Evolutionary conservation across 2,329 filamentous ascomycete species (phyloP).

Genomic region (Fusarium heterosporum): DNA sequence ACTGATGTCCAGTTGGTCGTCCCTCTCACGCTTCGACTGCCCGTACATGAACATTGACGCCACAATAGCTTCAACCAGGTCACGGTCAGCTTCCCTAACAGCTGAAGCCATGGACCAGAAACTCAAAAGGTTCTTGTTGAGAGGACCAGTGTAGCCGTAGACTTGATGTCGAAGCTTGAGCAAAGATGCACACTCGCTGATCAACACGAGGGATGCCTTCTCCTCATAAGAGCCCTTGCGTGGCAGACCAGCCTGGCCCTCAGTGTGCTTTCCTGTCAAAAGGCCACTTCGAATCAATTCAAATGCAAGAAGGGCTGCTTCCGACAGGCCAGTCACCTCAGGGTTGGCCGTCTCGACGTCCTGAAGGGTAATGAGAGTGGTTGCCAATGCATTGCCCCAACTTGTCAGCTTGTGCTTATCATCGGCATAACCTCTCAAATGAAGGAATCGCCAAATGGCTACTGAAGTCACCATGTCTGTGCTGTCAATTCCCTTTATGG

Average conservation of each 20-base stretch:
- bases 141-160: constrained; percentile 92
- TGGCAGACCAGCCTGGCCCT: constrained; percentile 66
- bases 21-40: constrained; percentile 77
- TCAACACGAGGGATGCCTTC: constrained; percentile 80
- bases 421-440: constrained; percentile 87
- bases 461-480: constrained; percentile 77
- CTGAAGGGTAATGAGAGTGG: constrained; percentile 72
- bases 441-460: constrained; percentile 87
- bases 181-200: constrained; percentile 87
- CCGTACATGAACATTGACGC: constrained; percentile 84
- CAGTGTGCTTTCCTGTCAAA: constrained; percentile 75
- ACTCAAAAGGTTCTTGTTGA: constrained; percentile 88
- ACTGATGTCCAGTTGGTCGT: constrained; percentile 75
- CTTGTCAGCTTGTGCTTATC: constrained; percentile 80
- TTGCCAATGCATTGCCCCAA: constrained; percentile 85
- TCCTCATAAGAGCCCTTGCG: constrained; percentile 75
- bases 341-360: constrained; percentile 61
- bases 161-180: constrained; percentile 83
- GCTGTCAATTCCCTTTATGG: constrained; percentile 71
- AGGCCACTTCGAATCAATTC: constrained; percentile 85
- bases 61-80: constrained; percentile 85
- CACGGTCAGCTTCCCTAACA: constrained; percentile 82
- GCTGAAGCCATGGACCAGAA: constrained; percentile 87
- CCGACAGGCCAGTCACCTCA: constrained; percentile 69
- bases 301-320: constrained; percentile 83